These are phyloP conservation scores for Conticribra guillardii DNA, from an alignment of 108 stramenopile genomes.

Conservation along the genomic window DNA sequence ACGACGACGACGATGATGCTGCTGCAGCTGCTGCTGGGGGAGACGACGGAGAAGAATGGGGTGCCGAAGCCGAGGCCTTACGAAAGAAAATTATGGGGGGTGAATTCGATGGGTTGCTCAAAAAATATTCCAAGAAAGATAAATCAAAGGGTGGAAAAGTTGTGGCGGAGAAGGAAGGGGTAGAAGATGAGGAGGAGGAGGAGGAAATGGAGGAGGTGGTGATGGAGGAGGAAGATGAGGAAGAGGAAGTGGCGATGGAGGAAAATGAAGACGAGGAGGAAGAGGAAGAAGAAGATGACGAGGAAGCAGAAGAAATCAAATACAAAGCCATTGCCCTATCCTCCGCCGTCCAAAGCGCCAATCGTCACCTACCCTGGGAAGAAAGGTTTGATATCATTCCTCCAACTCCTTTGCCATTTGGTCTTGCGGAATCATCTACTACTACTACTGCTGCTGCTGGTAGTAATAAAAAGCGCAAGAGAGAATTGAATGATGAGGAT, in stretches of 20 bases:
- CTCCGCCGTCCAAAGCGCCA: constrained; percentile 15
- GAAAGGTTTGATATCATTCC: constrained; percentile 81
- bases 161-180: not conserved
- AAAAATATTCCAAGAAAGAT: not conserved
- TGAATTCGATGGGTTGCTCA: constrained; percentile 30
- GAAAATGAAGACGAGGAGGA: constrained; percentile 17
- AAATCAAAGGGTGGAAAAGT: not conserved
- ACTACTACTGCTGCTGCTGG: too few species aligned
- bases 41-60: constrained; percentile 50
- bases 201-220: constrained; percentile 4
- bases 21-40: constrained; percentile 40
- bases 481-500: constrained; percentile 11
- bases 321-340: constrained; percentile 22
- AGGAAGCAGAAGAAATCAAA: not conserved
- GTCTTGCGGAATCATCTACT: too few species aligned
- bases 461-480: constrained; percentile 7
- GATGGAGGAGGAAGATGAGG: constrained; percentile 16
- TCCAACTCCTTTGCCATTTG: constrained; percentile 75
- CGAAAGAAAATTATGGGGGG: constrained; percentile 49
- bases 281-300: constrained; percentile 14
- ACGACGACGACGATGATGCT: constrained; percentile 62
- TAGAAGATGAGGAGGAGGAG: constrained; percentile 3
- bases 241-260: constrained; percentile 8
- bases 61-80: constrained; percentile 63
- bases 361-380: constrained; percentile 65